Percentiles rank a stretch among this genome's conserved stretches.
These are phyloP conservation scores for Rhodotorula paludigena DNA, from an alignment of 768 basidiomycete genomes.

Conservation along the genomic window DNA sequence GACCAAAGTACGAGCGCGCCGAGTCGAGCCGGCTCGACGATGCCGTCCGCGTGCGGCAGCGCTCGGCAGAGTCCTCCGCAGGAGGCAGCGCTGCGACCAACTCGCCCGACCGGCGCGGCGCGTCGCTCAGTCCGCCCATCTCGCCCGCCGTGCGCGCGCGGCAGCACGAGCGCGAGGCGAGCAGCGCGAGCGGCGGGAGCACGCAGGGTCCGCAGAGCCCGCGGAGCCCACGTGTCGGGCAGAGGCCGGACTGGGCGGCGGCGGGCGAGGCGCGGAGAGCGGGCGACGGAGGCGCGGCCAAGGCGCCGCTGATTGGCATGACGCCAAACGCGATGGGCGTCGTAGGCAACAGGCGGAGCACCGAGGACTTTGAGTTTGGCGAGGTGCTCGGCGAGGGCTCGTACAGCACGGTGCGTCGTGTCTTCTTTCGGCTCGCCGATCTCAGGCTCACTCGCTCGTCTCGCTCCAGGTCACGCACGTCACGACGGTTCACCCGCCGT, in stretches of 20 bases:
- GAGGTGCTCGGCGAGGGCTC: slow-evolving; percentile 73
- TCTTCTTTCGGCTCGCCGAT: not conserved
- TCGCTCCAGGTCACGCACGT: slow-evolving; percentile 27
- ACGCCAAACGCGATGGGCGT: slow-evolving; percentile 26
- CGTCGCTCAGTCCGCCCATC: not conserved
- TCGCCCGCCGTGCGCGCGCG: not conserved
- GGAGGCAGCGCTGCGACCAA: too few relatives aligned
- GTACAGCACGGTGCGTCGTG: slow-evolving; percentile 65
- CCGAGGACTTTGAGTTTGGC: slow-evolving; percentile 67
- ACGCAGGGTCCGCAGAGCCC: not conserved
- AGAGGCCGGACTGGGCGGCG: not conserved
- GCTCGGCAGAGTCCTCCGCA: not conserved
- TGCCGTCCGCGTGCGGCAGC: not conserved
- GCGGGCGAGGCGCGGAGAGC: not conserved
- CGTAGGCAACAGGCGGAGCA: slow-evolving; percentile 21
- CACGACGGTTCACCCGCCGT: slow-evolving; percentile 45
- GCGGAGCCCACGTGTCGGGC: not conserved
- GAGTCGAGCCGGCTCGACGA: not conserved
- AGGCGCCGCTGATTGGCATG: not conserved
- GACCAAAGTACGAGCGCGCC: not conserved
- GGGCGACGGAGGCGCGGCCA: not conserved
- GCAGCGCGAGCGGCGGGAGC: not conserved
- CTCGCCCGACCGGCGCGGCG: not conserved
- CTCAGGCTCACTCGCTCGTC: not conserved
- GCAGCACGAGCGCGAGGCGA: not conserved